Evolutionary conservation across 768 basidiomycete species (phyloP), one percentile per base, ranked within the genome.

Genomic region (Auricularia sp.): DNA sequence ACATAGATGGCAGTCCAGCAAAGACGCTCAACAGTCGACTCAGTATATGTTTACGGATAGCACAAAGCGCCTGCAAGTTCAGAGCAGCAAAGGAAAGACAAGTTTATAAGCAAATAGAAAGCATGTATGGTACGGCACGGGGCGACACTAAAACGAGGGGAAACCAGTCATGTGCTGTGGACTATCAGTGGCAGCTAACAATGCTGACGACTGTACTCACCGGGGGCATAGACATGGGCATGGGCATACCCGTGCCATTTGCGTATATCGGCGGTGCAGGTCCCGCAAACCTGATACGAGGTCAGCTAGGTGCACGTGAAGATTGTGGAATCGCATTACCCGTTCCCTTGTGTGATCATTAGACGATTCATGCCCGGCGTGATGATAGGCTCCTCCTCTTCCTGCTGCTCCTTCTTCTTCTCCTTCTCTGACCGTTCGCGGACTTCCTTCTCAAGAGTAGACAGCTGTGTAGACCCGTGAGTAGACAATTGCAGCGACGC

Each of bases 401-500:
- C 94, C 61, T 86, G 86, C 73, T 92, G 83, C 78, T 96, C 93
- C 78, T 97, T 96, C 73, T 88, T 86, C 34, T 80, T 82, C 42
- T 94, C 90, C 76, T 91, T 94, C 77, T 88, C 88, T 36, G 88
- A 84, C 56, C 90, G 83, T 72, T 96, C 95, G 74, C 85, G 86
- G 51, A 98, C 85, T 72, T 96, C 88, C 77, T 90, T 93, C 78
- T 97, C 93, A 51, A 98, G 79, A 42, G 83, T 78, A 3, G 85
- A 81, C 72, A 96, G 69, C 89, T 92, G 68, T 70, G 56, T 69
- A 66, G 51, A 64, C 64, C 60, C 18, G 64, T 58, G 18, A 36
- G 59, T 23, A 36, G 10, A 23, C 44, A 29, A 21, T 18, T 36
- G 12, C n/a, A 42, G 54, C 39, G 11, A n/a, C 10, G 6, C 53